Evolutionary conservation across 305 asterid species (phyloP).

Genomic region (Fraxinus paxiana): DNA sequence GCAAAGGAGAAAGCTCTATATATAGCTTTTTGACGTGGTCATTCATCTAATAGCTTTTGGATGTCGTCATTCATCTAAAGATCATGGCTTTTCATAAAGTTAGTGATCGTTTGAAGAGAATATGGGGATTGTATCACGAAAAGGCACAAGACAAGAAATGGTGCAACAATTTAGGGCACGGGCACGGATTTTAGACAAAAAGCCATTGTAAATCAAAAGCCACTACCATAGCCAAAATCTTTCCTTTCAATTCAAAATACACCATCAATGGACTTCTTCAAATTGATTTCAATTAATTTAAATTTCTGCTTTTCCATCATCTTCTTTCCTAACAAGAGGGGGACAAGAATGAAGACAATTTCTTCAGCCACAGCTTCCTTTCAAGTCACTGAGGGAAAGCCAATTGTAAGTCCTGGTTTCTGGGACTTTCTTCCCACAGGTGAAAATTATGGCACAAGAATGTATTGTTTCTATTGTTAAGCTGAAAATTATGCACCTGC

Average conservation of each 20-base stretch:
- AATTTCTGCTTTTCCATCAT: background rate
- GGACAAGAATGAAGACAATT: background rate
- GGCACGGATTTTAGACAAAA: background rate
- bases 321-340: background rate
- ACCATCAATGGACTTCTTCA: background rate
- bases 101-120: background rate
- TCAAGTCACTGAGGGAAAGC: background rate
- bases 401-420: too few species aligned
- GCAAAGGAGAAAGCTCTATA: background rate
- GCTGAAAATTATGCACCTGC: constrained; percentile 3
- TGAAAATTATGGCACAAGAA: background rate
- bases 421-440: too few species aligned
- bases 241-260: background rate
- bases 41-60: background rate
- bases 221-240: background rate
- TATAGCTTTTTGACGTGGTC: background rate
- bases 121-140: background rate
- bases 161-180: background rate
- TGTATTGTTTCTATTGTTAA: background rate
- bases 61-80: background rate
- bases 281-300: background rate
- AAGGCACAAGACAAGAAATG: background rate
- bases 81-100: background rate
- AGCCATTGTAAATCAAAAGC: background rate
- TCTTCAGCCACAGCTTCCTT: background rate